Evolutionary conservation across 2,329 filamentous ascomycete genomes (phyloP), one percentile per base, ranked within the genome.

Genomic region (Exserohilum turcica): DNA sequence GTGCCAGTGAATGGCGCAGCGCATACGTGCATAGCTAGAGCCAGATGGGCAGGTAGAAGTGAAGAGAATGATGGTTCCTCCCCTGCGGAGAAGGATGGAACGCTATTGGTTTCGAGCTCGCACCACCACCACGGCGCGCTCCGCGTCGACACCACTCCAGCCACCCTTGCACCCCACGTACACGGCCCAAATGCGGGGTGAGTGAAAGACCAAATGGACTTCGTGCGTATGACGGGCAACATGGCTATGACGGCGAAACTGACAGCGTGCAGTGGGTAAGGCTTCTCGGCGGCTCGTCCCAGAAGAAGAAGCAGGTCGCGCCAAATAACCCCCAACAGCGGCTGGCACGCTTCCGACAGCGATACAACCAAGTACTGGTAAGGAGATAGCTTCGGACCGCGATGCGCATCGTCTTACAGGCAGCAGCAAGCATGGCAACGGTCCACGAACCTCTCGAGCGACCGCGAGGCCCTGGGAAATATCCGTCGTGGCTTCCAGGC

Each of bases 351-450:
- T 87, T 87, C 74, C 84, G 84, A 65, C 80, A 82, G 61, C 78
- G 82, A 50, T 86, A 84, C 74, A 83, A 85, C 69, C 78, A 80
- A 48, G 77, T 86, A 16, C 77, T 85, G 71, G 82, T 84, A 61
- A 12, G 51, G 13, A 36, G 29, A 15, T 15, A 6, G 15, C 12
- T 2, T 35, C 36, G 2, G 12, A n/a, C n/a, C 5, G 21, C 5
- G 16, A 19, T 29, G 15, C 7, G 3, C 12, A 8, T 10, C 19
- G 21, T 31, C 64, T 72, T 40, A 73, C 46, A 15, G 7, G 9
- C 2, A 35, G 27, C 61, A 85, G 80, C 82, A 85, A 76, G 80
- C 83, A 77, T 87, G 84, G 81, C 83, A 84, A 55, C 82, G 80
- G 49, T 78, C 79, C 31, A 78, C 80, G 45, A 75, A 80, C 43